phyloP scores from a whole-genome alignment of 257 asterid species.

The Salvia hispanica region DNA sequence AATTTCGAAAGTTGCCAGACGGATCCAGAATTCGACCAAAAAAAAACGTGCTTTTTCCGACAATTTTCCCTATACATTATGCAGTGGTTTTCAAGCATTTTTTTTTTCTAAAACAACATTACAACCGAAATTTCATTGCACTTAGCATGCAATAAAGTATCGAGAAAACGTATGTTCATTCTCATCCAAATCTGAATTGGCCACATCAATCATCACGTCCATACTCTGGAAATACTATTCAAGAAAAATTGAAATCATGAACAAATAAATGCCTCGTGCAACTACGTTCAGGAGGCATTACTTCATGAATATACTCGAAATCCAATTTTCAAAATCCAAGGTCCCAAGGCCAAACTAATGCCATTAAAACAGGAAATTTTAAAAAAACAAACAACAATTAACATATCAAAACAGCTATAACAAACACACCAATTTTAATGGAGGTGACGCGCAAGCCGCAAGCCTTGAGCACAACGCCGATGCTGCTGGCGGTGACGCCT shows the following conservation, averaged over 20 bases:
- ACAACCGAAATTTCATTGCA: not conserved
- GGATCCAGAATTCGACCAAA: too few relatives aligned
- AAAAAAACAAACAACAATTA: not conserved
- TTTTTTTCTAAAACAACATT: not conserved
- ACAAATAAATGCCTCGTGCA: slow-evolving; percentile 17
- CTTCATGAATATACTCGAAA: not conserved
- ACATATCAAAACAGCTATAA: not conserved
- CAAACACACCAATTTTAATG: slow-evolving; percentile 78
- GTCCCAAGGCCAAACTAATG: slow-evolving; percentile 9
- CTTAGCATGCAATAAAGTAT: not conserved
- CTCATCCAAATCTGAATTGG: slow-evolving; percentile 3
- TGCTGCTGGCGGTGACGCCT: slow-evolving; percentile 98
- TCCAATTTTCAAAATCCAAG: not conserved
- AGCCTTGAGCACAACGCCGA: slow-evolving; percentile 94
- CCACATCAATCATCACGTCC: not conserved
- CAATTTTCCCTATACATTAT: not conserved
- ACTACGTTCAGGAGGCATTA: slow-evolving; percentile 1
- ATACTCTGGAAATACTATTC: not conserved
- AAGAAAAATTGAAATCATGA: not conserved
- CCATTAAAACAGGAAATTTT: not conserved
- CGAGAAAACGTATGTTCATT: slow-evolving; percentile 3
- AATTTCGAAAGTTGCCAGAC: too few relatives aligned
- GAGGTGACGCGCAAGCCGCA: slow-evolving; percentile 98
- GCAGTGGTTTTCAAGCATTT: not conserved
- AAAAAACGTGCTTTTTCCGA: too few relatives aligned